Conservation (phyloP, 768 basidiomycete genomes). For the Cystofilobasidium macerans region DNA sequence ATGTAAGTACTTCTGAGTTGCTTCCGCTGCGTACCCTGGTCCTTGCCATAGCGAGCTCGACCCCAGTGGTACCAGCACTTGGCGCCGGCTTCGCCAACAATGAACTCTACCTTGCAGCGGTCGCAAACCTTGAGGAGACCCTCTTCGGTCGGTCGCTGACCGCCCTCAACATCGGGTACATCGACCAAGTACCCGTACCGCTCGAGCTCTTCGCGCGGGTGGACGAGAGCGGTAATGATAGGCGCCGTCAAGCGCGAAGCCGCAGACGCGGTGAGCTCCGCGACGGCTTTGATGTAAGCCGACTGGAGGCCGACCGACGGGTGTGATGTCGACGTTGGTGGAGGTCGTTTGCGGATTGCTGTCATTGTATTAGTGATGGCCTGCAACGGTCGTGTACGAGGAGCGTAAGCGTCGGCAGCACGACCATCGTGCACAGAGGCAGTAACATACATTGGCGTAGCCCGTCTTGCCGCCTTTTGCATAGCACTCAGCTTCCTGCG, state of each 20-base stretch:
- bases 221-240: slow-evolving; percentile 49
- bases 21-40: slow-evolving; percentile 53
- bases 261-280: neutral
- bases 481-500: slow-evolving; percentile 72
- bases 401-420: neutral
- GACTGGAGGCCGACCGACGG: slow-evolving; percentile 67
- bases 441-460: slow-evolving; percentile 70
- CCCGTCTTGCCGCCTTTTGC: slow-evolving; percentile 60
- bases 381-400: slow-evolving; percentile 34
- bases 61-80: slow-evolving; percentile 82
- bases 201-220: slow-evolving; percentile 50
- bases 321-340: slow-evolving; percentile 52
- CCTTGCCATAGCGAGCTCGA: slow-evolving; percentile 49
- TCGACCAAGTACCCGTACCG: slow-evolving; percentile 62
- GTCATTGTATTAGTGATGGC: slow-evolving; percentile 49
- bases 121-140: slow-evolving; percentile 58
- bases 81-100: slow-evolving; percentile 46
- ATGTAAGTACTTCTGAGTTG: no score
- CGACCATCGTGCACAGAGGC: neutral
- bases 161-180: slow-evolving; percentile 58
- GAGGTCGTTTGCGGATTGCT: slow-evolving; percentile 46
- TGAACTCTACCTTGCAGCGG: slow-evolving; percentile 59
- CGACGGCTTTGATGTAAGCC: neutral
- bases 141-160: slow-evolving; percentile 51
- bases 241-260: slow-evolving; percentile 46